Percentiles rank a stretch among this genome's conserved stretches.
Conservation (phyloP, 192 early-diverging fungal genomes). For the Backusella morwellensis region DNA sequence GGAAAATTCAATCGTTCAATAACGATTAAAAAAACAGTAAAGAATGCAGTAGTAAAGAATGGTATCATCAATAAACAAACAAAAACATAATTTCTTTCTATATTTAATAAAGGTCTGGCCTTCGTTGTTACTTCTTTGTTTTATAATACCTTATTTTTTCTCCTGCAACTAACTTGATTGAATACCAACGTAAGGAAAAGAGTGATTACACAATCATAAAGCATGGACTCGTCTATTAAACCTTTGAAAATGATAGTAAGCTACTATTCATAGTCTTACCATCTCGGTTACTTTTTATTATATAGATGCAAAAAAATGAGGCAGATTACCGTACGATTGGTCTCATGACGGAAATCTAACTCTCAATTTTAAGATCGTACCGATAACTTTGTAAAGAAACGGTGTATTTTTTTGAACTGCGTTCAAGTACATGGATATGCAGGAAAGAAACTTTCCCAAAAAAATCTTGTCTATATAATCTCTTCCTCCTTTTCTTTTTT, state of each 20-base stretch:
- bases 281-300: not conserved
- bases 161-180: not conserved
- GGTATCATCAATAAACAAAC: not conserved
- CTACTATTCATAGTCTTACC: not conserved
- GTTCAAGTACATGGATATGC: not conserved
- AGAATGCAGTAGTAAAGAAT: not conserved
- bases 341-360: not conserved
- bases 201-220: not conserved
- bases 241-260: not conserved
- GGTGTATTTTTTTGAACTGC: not conserved
- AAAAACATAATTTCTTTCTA: not conserved
- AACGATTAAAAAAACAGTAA: not conserved
- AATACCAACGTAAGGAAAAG: not conserved
- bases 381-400: not conserved
- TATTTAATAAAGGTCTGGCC: not conserved
- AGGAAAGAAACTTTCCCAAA: not conserved
- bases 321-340: not conserved
- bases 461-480: not conserved
- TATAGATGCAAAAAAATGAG: not conserved
- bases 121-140: not conserved
- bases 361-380: not conserved
- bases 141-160: constrained; percentile 2
- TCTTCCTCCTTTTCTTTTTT: not conserved
- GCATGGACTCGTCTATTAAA: not conserved
- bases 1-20: not conserved